Evolutionary conservation across 2,329 filamentous ascomycete genomes (phyloP), one percentile per base, ranked within the genome.

Genomic region (Sclerotinia borealis): DNA sequence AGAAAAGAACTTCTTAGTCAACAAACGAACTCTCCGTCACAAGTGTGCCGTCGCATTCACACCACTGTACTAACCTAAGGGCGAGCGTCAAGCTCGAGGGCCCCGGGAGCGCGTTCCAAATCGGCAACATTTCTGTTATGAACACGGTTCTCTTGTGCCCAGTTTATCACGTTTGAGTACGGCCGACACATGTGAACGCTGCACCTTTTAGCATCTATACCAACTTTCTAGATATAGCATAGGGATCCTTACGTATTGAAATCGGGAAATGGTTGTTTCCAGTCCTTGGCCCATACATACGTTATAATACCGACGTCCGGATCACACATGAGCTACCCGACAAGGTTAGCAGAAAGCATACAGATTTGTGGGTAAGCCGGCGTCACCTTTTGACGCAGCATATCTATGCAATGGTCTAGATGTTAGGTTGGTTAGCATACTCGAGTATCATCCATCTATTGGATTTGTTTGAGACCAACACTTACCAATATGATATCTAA

Each of bases 261-360:
- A 25, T 58, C 54, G 13, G 54, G 54, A 45, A 58, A 29, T 15
- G 54, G 54, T 11, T 17, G 22, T 41, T 43, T 19, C 22, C 41
- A 47, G 22, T 37, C 54, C n/a, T 58, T 58, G 54, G 29, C 37
- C 54, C 54, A 58, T 9, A 58, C 54, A 58, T 58, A 58, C 15
- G 54, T 58, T 17, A 58, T 19, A 11, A 58, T 45, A 31, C 37
- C 54, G 17, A 34, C 36, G 29, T 58, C 54, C 25, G 54, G 22
- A 47, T 58, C 54, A 41, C 54, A 58, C 37, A 45, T 43, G 25
- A 58, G 29, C 54, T 58, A 27, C 22, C 17, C 15, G 37, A 15
- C 8, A 1, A 10, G 17, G 34, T 15, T 52, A 36, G 15, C 31
- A 22, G 17, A 25, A 36, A 2, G 10, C 9, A 52, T 27, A 8